phyloP scores from a whole-genome alignment of 306 rosid species.

The Ceratonia siliqua region DNA sequence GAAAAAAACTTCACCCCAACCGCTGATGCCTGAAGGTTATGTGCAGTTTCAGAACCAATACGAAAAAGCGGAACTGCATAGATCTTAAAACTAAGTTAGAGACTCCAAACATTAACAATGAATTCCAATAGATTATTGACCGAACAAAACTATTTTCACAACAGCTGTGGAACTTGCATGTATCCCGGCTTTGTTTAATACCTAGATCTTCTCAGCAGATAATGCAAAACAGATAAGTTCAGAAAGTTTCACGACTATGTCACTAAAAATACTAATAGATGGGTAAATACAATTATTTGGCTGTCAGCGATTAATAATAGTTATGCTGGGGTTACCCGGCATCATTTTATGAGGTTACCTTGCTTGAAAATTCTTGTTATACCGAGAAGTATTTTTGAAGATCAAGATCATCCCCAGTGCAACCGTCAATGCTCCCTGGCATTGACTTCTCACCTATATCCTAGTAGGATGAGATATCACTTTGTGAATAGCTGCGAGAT shows the following conservation, averaged over 20 bases:
- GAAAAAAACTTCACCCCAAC: not conserved
- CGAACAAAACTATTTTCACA: not conserved
- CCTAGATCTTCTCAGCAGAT: not conserved
- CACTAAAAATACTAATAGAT: constrained; percentile 24
- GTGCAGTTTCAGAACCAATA: not conserved
- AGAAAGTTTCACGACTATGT: not conserved
- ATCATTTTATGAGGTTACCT: constrained; percentile 43
- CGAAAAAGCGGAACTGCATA: too few relatives aligned
- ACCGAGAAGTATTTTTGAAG: constrained; percentile 42
- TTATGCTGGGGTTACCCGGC: constrained; percentile 10
- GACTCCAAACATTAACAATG: not conserved
- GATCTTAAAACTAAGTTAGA: not conserved
- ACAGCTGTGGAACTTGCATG: not conserved
- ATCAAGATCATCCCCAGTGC: constrained; percentile 47
- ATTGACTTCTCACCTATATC: constrained; percentile 47
- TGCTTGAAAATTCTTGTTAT: constrained; percentile 43
- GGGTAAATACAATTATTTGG: not conserved
- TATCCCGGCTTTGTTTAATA: not conserved
- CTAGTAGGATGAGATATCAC: constrained; percentile 49
- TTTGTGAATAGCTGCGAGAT: constrained; percentile 49
- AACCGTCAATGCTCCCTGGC: constrained; percentile 41
- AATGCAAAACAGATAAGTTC: not conserved
- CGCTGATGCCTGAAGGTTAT: not conserved
- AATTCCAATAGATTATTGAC: not conserved
- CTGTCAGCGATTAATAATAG: not conserved